Base-by-base conservation (phyloP, 2,329 filamentous ascomycete species). In the Fusarium pseudograminearum region DNA sequence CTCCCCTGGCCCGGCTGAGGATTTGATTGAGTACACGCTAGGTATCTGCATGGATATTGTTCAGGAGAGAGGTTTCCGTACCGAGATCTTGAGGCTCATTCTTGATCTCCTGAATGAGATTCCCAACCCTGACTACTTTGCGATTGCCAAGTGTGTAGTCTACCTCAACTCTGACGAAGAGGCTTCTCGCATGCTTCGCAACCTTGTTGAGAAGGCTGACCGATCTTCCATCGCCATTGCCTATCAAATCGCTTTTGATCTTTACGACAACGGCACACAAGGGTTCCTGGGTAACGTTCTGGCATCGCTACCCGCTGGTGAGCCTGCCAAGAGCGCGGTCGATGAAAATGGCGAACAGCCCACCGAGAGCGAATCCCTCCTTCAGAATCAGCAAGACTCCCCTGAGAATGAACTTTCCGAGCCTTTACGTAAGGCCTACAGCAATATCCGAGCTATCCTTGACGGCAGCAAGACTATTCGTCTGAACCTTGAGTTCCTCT, bases 201-300 rank as follows among this genome's bases (percentile, higher is more conserved):
- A 93, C 72, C 86, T 99, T 24, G 90, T 98, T 12, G 86, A 91
- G 65, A 92, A 92, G 70, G 93, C 90, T 8, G 93, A 97, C 72
- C 86, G 89, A 52, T 89, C 89, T 64, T 94, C 93, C 1, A 88
- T 93, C 18, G 92, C 94, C 22, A 91, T 93, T 51, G 96, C 96
- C 20, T 99, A 98, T 79, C 96, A 99, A 79, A 97, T 99, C 60
- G 96, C 95, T 3, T 99, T 99, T 76, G 96, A 99, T 76, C 86
- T 99, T 8, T 98, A 98, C 80, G 96, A 99, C 82, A 99, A 99
- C 77, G 96, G 96, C 72, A 98, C 96, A 0, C 96, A 99, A 76
- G 96, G 98, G 78, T 99, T 99, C 75, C 82, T 99, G 26, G 90
- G 90, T 72, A 98, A 96, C 81, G 93, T 99, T 45, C 90, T 95